These are phyloP conservation scores for Articulospora tetracladia DNA, from an alignment of 495 filamentous ascomycete species.

Conservation along the genomic window DNA sequence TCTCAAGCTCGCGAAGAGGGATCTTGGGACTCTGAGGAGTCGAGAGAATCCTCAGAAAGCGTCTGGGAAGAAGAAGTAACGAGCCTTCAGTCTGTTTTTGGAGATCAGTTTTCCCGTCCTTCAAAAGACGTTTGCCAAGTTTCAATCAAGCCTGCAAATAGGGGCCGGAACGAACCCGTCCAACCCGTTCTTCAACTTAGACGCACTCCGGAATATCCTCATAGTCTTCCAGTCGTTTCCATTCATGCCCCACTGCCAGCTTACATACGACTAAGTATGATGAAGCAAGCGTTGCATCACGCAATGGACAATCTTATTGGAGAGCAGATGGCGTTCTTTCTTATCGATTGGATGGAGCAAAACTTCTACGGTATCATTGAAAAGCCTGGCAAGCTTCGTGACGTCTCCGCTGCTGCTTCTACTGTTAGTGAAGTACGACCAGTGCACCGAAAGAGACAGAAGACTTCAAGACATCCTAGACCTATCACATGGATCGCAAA, in stretches of 20 bases:
- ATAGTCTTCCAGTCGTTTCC: constrained; percentile 68
- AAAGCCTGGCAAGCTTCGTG: constrained; percentile 74
- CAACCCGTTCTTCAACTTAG: constrained; percentile 47
- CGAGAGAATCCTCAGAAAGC: constrained; percentile 43
- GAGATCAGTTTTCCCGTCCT: constrained; percentile 52
- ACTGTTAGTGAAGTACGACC: constrained; percentile 46
- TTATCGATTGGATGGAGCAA: constrained; percentile 85
- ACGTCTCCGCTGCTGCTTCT: constrained; percentile 69
- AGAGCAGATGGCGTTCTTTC: constrained; percentile 82
- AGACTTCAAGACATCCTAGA: constrained; percentile 45
- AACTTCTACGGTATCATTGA: constrained; percentile 73
- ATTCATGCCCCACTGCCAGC: constrained; percentile 71
- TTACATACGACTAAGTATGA: constrained; percentile 87
- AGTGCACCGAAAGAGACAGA: constrained; percentile 25
- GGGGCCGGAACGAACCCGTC: constrained; percentile 38
- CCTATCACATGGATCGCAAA: constrained; percentile 44
- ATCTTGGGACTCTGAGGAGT: constrained; percentile 24
- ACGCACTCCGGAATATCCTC: constrained; percentile 62
- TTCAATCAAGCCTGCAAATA: constrained; percentile 40
- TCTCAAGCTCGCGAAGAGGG: constrained; percentile 4
- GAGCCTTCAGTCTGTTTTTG: constrained; percentile 77
- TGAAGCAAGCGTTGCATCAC: constrained; percentile 69
- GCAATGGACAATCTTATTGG: constrained; percentile 66
- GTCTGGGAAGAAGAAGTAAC: constrained; percentile 84
- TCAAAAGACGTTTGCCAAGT: constrained; percentile 63